Evolutionary conservation across 2,329 filamentous ascomycete genomes (phyloP).

Genomic region (Hymenotorrendiella dingleyae): DNA sequence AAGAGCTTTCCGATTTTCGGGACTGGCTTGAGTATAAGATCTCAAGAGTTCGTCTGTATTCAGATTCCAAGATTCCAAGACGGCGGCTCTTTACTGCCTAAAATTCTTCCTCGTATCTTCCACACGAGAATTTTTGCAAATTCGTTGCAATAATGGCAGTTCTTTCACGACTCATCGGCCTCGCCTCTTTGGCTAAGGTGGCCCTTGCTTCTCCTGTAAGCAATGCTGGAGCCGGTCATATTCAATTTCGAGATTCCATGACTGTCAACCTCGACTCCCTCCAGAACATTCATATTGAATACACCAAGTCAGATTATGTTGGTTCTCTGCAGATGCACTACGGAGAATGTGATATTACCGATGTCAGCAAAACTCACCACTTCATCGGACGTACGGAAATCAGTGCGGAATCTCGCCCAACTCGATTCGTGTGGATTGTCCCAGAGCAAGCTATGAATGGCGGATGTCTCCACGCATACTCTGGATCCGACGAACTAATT

Average conservation of each 20-base stretch:
- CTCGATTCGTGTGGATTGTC: conserved; percentile 36
- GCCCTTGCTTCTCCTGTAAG: neutral
- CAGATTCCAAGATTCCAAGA: too few species aligned
- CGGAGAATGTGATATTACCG: conserved; percentile 58
- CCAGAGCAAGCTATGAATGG: conserved; percentile 27
- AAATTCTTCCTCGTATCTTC: too few species aligned
- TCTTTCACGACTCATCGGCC: too few species aligned
- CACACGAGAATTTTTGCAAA: too few species aligned
- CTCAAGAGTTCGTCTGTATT: too few species aligned
- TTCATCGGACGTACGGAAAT: conserved; percentile 13
- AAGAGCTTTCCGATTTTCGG: too few species aligned
- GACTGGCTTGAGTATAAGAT: too few species aligned
- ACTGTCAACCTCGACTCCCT: conserved; percentile 22
- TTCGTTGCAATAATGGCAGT: too few species aligned
- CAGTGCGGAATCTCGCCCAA: conserved; percentile 24
- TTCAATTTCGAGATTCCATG: conserved; percentile 6
- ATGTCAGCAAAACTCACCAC: conserved; percentile 35
- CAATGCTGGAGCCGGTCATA: neutral
- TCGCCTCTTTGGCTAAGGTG: neutral
- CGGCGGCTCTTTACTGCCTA: too few species aligned
- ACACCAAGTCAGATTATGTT: conserved; percentile 43
- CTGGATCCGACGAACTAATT: conserved; percentile 20
- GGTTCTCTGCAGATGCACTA: conserved; percentile 42
- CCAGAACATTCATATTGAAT: conserved; percentile 42
- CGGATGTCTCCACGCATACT: conserved; percentile 33